These are phyloP conservation scores for Inonotus hispidus DNA, from an alignment of 1,284 basidiomycete species.

Conservation along the genomic window DNA sequence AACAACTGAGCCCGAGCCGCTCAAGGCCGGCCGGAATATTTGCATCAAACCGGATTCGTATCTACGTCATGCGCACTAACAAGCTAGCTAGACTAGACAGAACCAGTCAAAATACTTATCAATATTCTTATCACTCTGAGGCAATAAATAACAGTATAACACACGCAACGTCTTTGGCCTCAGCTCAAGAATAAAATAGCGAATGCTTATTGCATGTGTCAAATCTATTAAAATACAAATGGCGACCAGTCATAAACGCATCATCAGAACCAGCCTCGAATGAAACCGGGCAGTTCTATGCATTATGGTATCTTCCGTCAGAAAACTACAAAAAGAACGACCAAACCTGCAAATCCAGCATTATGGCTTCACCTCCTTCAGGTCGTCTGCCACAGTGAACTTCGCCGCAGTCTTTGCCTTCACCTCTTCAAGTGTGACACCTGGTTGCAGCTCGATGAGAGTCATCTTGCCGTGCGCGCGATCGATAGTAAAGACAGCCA, in stretches of 20 bases:
- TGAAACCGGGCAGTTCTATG: not conserved
- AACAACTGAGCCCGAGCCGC: too few relatives aligned
- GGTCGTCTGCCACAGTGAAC: conserved; percentile 52
- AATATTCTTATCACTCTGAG: not conserved
- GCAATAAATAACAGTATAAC: too few relatives aligned
- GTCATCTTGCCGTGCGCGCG: conserved; percentile 66
- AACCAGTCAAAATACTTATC: not conserved
- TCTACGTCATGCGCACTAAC: not conserved
- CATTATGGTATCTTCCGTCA: not conserved
- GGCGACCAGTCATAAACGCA: not conserved
- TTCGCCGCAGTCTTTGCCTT: conserved; percentile 79
- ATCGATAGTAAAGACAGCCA: conserved; percentile 89
- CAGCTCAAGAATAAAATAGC: too few relatives aligned
- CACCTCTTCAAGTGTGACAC: conserved; percentile 80
- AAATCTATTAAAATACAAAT: not conserved
- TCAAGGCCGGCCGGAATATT: not conserved
- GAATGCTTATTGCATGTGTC: not conserved
- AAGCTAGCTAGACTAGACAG: too few relatives aligned
- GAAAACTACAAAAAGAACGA: not conserved
- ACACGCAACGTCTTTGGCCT: too few relatives aligned
- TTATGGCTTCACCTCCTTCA: conserved; percentile 30
- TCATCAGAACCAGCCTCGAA: not conserved
- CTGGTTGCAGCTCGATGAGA: conserved; percentile 79
- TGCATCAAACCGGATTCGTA: not conserved
- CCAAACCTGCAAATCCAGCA: not conserved